Conservation (phyloP, 495 filamentous ascomycete genomes). For the Daldinia bambusicola region DNA sequence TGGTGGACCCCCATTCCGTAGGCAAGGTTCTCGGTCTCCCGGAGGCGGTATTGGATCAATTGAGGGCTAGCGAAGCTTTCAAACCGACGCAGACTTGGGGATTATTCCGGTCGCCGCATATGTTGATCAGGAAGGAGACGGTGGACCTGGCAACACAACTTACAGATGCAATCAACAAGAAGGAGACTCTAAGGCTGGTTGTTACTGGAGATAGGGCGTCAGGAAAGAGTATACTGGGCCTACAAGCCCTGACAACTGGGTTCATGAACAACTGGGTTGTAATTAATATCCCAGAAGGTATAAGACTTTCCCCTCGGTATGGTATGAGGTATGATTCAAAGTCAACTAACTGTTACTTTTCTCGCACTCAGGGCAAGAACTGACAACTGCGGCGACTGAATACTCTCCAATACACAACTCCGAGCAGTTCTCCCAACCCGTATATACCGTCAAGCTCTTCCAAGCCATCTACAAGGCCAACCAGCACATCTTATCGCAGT, state of each 20-base stretch:
- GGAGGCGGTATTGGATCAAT: constrained; percentile 74
- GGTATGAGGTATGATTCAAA: neutral
- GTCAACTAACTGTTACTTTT: constrained; percentile 25
- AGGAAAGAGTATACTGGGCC: constrained; percentile 85
- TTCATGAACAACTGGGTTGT: constrained; percentile 89
- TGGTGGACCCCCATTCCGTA: constrained; percentile 62
- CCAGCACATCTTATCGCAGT: constrained; percentile 66
- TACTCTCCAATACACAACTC: constrained; percentile 74
- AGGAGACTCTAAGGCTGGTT: constrained; percentile 70
- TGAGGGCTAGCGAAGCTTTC: constrained; percentile 87
- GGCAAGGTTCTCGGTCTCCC: constrained; percentile 77
- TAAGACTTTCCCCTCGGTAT: neutral
- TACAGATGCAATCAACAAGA: constrained; percentile 59
- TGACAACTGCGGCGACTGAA: constrained; percentile 79
- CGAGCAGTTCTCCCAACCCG: constrained; percentile 77
- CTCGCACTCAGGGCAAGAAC: constrained; percentile 72
- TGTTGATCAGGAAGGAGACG: constrained; percentile 78
- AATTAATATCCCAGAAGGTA: constrained; percentile 91
- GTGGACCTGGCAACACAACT: constrained; percentile 74
- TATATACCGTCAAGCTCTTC: constrained; percentile 77
- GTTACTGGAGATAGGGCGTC: constrained; percentile 76
- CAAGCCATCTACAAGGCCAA: constrained; percentile 77
- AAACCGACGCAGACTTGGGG: constrained; percentile 90
- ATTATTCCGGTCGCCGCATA: constrained; percentile 81
- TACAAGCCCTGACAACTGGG: constrained; percentile 86